Percentiles rank a stretch among this genome's conserved stretches.
Evolutionary conservation across 768 basidiomycete species (phyloP).

Genomic region (Lentinula sp.): DNA sequence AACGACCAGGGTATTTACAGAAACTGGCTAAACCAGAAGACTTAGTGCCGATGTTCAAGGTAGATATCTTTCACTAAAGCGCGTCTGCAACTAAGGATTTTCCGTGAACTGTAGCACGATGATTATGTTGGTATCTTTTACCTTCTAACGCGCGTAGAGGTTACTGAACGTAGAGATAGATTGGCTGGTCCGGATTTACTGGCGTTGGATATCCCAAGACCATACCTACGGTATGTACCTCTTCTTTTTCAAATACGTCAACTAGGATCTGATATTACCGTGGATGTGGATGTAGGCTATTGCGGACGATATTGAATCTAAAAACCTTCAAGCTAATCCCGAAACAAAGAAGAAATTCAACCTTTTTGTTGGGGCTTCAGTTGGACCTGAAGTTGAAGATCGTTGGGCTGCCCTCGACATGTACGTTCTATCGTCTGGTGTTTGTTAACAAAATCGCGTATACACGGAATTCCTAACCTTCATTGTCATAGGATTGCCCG

Average conservation of each 20-base stretch:
- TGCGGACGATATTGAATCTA: slow-evolving; percentile 35
- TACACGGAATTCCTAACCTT: no score
- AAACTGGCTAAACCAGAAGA: slow-evolving; percentile 33
- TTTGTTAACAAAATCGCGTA: no score
- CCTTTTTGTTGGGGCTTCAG: slow-evolving; percentile 41
- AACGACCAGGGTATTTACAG: slow-evolving; percentile 28
- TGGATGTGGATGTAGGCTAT: slow-evolving; percentile 28
- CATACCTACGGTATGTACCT: slow-evolving; percentile 32
- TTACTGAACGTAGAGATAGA: slow-evolving; percentile 19
- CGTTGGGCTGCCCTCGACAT: slow-evolving; percentile 42
- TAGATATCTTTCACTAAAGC: slow-evolving; percentile 5
- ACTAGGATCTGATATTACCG: no score
- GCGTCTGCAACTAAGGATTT: background rate
- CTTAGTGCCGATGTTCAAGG: slow-evolving; percentile 37
- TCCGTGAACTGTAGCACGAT: slow-evolving; percentile 25
- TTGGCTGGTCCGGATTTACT: slow-evolving; percentile 47
- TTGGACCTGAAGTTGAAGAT: slow-evolving; percentile 43
- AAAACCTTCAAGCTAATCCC: slow-evolving; percentile 37
- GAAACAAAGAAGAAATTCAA: slow-evolving; percentile 40
- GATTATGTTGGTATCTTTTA: slow-evolving; percentile 32
- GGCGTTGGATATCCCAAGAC: slow-evolving; percentile 43
- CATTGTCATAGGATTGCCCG: slow-evolving; percentile 25
- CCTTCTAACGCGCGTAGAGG: background rate
- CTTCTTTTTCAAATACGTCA: background rate
- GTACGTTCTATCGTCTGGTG: slow-evolving; percentile 19